Conservation (phyloP, 345 rosid species). For the Bruguiera gymnorhiza region DNA sequence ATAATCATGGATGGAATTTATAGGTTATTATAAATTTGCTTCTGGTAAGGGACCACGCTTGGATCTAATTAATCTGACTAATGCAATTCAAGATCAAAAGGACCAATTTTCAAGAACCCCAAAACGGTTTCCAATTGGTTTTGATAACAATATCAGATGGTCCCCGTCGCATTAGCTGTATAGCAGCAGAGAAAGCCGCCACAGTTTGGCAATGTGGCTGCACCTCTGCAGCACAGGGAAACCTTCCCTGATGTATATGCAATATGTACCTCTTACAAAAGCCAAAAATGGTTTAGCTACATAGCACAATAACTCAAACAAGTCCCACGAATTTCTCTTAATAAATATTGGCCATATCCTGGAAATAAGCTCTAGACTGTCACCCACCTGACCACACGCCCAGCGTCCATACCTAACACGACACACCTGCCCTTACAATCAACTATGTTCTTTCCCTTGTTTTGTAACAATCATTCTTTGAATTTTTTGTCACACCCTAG, state of each 20-base stretch:
- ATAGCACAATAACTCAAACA: too few species aligned
- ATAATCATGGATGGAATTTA: too few species aligned
- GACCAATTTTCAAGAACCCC: not conserved
- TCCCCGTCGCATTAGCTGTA: conserved; percentile 20
- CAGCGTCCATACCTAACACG: conserved; percentile 5
- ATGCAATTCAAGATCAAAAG: not conserved
- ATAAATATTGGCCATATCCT: conserved; percentile 13
- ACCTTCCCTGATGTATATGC: not conserved
- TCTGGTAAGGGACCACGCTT: not conserved
- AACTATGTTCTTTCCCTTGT: conserved; percentile 11
- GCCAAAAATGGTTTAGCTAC: not conserved
- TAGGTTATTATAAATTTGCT: too few species aligned
- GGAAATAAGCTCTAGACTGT: conserved; percentile 7
- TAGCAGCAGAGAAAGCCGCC: conserved; percentile 18
- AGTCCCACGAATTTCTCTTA: not conserved
- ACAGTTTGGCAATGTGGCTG: conserved; percentile 13
- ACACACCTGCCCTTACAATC: conserved; percentile 15
- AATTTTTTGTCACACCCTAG: not conserved
- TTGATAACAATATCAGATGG: conserved; percentile 14
- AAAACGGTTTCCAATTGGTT: conserved; percentile 1
- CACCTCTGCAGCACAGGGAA: conserved; percentile 6
- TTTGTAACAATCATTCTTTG: not conserved
- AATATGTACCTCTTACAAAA: conserved; percentile 7
- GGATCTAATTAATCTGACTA: not conserved
- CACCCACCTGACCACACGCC: conserved; percentile 12